Percentiles rank a stretch among this genome's conserved stretches.
Evolutionary conservation across 2,329 filamentous ascomycete genomes (phyloP).

Genomic region (Xylariaceae sp.): DNA sequence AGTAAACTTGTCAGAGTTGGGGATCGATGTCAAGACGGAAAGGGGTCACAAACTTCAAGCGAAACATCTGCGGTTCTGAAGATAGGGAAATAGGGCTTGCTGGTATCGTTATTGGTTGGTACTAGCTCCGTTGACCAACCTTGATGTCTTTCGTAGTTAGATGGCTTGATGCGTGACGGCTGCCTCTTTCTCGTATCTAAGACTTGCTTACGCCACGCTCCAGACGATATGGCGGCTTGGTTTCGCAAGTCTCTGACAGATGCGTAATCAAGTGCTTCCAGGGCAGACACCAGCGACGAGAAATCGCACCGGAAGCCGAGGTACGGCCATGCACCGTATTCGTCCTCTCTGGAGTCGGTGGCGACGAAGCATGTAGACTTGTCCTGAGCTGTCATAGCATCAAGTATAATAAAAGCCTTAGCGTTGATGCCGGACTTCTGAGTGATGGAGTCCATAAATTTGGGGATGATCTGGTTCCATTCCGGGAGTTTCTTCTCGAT

Average conservation of each 20-base stretch:
- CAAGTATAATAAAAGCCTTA: neutral
- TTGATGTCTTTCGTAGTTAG: no score
- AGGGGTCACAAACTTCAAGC: no score
- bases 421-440: neutral
- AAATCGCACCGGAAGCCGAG: neutral
- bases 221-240: neutral
- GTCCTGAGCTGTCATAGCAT: neutral
- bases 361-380: neutral
- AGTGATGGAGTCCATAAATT: neutral
- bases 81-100: conserved; percentile 1
- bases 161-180: neutral
- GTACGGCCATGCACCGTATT: neutral
- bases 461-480: neutral
- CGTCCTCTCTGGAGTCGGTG: neutral
- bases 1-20: neutral
- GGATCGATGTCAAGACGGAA: neutral
- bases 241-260: neutral
- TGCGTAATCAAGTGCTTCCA: conserved; percentile 1
- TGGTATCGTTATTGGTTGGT: no score
- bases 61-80: conserved; percentile 4
- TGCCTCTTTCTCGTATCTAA: neutral
- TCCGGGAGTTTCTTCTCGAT: neutral
- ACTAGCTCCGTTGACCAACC: no score
- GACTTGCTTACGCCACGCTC: neutral
- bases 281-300: neutral